These are phyloP conservation scores for Elsinoe fawcettii DNA, from an alignment of 2,329 filamentous ascomycete species.

Conservation along the genomic window DNA sequence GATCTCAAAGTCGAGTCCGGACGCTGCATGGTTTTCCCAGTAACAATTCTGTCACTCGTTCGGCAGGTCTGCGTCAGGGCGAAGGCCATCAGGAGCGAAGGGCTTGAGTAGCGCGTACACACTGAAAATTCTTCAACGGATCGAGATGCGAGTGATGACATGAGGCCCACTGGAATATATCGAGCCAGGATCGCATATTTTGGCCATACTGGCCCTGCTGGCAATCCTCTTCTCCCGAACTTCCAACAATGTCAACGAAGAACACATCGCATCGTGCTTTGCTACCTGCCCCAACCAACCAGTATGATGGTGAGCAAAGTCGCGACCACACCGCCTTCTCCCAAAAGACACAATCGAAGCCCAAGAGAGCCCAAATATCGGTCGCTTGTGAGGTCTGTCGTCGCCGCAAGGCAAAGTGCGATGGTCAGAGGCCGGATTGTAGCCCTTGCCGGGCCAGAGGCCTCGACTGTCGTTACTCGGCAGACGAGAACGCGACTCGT, in stretches of 20 bases:
- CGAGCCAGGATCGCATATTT: too few species aligned
- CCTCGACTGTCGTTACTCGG: conserved; percentile 6
- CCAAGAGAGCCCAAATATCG: conserved; percentile 7
- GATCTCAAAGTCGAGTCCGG: too few species aligned
- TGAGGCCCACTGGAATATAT: neutral
- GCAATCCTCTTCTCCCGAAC: neutral
- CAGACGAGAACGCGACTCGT: conserved; percentile 3
- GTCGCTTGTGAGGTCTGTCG: conserved; percentile 14
- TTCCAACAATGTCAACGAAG: neutral
- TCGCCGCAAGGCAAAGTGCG: conserved; percentile 11
- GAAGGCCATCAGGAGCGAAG: neutral
- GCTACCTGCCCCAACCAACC: neutral
- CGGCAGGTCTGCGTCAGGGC: neutral
- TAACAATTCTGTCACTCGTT: neutral
- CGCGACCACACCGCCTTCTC: neutral
- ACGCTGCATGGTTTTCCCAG: neutral
- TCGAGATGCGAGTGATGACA: neutral
- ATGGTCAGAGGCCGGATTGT: conserved; percentile 1
- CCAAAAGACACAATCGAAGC: neutral
- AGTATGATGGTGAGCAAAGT: neutral
- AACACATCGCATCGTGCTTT: neutral
- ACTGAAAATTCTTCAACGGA: neutral
- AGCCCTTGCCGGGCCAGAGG: neutral
- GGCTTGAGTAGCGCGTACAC: neutral
- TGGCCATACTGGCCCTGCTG: neutral